Evolutionary conservation across 2,329 filamentous ascomycete species (phyloP), one percentile per base, ranked within the genome.

Genomic region (Fusarium circinatum): DNA sequence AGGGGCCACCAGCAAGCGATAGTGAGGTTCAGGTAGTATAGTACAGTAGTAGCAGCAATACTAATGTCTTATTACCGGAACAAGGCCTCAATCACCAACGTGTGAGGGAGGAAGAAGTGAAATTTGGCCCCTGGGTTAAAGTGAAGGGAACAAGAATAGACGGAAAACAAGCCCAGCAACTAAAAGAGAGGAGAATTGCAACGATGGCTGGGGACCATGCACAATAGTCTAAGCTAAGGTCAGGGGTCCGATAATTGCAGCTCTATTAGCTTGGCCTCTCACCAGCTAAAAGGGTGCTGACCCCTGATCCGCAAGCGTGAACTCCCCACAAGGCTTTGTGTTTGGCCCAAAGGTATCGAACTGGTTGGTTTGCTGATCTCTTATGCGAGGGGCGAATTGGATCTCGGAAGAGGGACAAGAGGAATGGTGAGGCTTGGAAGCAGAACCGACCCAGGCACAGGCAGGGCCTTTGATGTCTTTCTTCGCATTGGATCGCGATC

Each of bases 141-240:
- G 68, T 57, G 71, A 75, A 65, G 68, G 56, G 60, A 74, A 64
- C 48, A 67, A 56, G 55, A 71, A 58, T 49, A 60, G 59, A 69
- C 60, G 52, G 62, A 71, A 55, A 62, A 44, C 28, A 54, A 59
- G 32, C 56, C 56, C 56, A 51, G 61, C 32, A 62, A 58, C 68
- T 36, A 66, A 68, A 68, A 68, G 49, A 70, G 60, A 64, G 41
- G 65, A 73, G 65, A 73, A 73, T 47, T 47, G 47, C 36, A 54
- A 61, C 63, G 39, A 75, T 75, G 71, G 71, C 71, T 74, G 71
- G 71, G 71, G 56, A 30, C 71, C 68, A 69, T 74, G 71, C 68
- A 68, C 68, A 28, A 69, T 73, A 65, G 67, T 58, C 59, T 54
- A 58, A 42, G 59, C 67, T 74, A 65, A 68, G 38, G 48, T 62